phyloP scores from a whole-genome alignment of 768 basidiomycete genomes.

The Lentinula guzmanii region DNA sequence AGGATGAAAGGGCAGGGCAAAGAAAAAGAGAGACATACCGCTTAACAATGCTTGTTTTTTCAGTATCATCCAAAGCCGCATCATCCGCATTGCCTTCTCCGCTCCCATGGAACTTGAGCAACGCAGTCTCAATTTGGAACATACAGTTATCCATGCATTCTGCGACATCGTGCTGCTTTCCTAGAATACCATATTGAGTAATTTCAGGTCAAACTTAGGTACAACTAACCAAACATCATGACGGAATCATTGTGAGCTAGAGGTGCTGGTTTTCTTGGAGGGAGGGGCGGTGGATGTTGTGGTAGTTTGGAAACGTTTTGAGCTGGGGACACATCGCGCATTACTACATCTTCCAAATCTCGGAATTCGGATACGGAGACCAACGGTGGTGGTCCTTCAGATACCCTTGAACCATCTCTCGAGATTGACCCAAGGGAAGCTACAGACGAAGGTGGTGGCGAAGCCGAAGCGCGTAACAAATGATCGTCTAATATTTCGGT shows the following conservation, averaged over 20 bases:
- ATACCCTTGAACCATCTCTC: conserved; percentile 12
- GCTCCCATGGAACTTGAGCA: conserved; percentile 59
- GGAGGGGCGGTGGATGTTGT: background rate
- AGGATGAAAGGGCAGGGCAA: background rate
- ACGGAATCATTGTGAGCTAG: conserved; percentile 63
- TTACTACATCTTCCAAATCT: conserved; percentile 31
- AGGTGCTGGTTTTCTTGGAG: conserved; percentile 37
- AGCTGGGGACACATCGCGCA: conserved; percentile 14
- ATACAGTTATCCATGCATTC: conserved; percentile 99
- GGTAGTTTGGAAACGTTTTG: background rate
- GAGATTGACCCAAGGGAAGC: background rate
- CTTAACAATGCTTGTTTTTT: conserved; percentile 77
- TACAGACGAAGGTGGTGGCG: conserved; percentile 5
- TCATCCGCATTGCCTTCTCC: conserved; percentile 26
- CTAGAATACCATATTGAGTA: conserved; percentile 30
- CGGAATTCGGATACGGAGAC: background rate
- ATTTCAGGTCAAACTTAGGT: background rate
- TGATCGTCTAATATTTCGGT: conserved; percentile 56
- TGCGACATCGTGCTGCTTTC: conserved; percentile 95
- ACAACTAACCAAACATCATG: conserved; percentile 82
- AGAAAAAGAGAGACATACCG: conserved; percentile 36
- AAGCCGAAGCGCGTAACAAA: conserved; percentile 12
- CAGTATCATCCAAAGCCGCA: conserved; percentile 36
- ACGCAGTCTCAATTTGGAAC: conserved; percentile 94
- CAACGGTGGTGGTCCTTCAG: conserved; percentile 15